Evolutionary conservation across 306 rosid genomes (phyloP), one percentile per base, ranked within the genome.

Genomic region (Neltuma alba): DNA sequence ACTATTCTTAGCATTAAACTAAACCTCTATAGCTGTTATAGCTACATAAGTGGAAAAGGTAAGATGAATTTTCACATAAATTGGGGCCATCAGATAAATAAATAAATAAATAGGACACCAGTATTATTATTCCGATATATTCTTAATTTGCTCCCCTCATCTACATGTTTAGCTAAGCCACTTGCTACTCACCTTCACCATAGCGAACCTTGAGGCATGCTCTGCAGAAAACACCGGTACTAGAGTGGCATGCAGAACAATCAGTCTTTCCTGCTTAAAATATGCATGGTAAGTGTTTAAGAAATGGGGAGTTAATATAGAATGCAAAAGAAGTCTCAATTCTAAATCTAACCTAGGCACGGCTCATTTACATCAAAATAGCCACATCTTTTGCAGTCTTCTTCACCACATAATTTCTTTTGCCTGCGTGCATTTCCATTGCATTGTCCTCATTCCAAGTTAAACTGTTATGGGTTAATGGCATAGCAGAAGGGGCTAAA

Each of bases 371-470:
- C 85, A 44, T 92, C 92, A 30, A 85, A 72, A 60, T 85, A 27
- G 76, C 93, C 88, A 75, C 97, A 90, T 81, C 93, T 82, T 84
- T 87, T 88, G 89, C 93, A 86, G 70, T 86, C 92, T 86, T 90
- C 86, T 81, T 92, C 95, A 6, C 95, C 89, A 9, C 91, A 89
- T 74, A 92, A 57, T 72, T 83, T 92, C 84, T 92, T 90, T 83
- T 92, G 93, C 89, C 95, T 92, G 88, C 90, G 71, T 31, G 58
- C 38, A 62, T 81, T 55, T 58, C 62, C 69, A 60, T 72, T 79
- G 82, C 60, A 72, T 38, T 79, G 50, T 37, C 16, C 60, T 33
- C 64, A 72, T 71, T 23, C 13, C 45, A 72, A 13, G 37, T 60
- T 13, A 60, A 60, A 60, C 10, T 28, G 16, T 20, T 12, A 28